phyloP scores from a whole-genome alignment of 2,329 filamentous ascomycete species.

The Botrytis byssoidea region DNA sequence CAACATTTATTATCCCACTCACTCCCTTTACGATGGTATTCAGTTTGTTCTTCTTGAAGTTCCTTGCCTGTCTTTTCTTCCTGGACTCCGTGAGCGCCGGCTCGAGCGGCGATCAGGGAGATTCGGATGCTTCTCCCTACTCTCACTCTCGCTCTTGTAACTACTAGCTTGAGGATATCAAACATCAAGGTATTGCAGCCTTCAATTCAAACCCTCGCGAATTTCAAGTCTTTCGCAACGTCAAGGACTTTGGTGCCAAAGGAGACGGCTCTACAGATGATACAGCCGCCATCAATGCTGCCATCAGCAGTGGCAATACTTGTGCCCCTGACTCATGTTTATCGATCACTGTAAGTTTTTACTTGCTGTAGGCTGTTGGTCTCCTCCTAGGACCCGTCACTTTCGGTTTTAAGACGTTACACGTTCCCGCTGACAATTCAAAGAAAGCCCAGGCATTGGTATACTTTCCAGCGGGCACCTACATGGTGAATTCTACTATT shows the following conservation, averaged over 20 bases:
- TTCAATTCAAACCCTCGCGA: slow-evolving; percentile 14
- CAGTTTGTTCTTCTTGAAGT: background rate
- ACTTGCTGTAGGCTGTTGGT: background rate
- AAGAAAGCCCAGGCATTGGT: slow-evolving; percentile 36
- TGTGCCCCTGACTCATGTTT: slow-evolving; percentile 35
- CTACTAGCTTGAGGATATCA: slow-evolving; percentile 29
- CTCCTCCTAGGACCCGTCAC: background rate
- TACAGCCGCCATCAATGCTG: slow-evolving; percentile 66
- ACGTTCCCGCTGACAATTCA: background rate
- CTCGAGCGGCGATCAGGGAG: background rate
- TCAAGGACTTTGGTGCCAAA: slow-evolving; percentile 24
- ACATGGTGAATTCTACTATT: slow-evolving; percentile 15
- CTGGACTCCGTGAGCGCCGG: background rate
- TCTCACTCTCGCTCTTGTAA: background rate
- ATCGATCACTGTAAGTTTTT: slow-evolving; percentile 41
- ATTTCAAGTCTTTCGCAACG: slow-evolving; percentile 24
- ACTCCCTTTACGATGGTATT: background rate
- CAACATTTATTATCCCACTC: background rate
- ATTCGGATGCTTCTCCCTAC: background rate
- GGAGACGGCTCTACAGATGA: slow-evolving; percentile 27
- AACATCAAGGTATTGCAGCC: slow-evolving; percentile 27
- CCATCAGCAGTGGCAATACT: slow-evolving; percentile 21
- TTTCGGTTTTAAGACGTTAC: slow-evolving; percentile 32
- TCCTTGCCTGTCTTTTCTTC: background rate
- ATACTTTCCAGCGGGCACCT: slow-evolving; percentile 27